phyloP scores from a whole-genome alignment of 768 basidiomycete species.

The Scleroderma bovista region DNA sequence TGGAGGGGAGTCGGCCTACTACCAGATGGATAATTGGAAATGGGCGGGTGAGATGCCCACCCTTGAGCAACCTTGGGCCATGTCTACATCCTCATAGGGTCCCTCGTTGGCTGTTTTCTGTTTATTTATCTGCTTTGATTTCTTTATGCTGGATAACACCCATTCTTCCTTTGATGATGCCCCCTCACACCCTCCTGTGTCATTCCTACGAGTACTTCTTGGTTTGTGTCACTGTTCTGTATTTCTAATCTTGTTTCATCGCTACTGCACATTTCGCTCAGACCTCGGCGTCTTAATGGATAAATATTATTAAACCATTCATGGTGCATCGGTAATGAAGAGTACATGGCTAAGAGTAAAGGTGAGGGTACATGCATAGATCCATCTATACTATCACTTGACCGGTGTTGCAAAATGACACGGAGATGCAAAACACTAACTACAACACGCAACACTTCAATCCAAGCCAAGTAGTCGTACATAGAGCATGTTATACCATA shows the following conservation, averaged over 20 bases:
- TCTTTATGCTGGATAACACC: constrained; percentile 39
- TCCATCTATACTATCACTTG: no score
- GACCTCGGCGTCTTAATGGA: constrained; percentile 29
- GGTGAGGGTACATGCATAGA: no score
- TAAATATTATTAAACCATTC: constrained; percentile 13
- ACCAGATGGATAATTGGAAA: constrained; percentile 54
- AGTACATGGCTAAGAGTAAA: not conserved
- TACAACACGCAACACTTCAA: no score
- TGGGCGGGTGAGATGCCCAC: constrained; percentile 66
- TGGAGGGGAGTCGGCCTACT: constrained; percentile 70
- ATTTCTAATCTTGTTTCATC: constrained; percentile 57
- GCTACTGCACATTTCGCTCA: constrained; percentile 48
- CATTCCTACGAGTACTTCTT: constrained; percentile 35
- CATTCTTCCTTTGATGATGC: constrained; percentile 30
- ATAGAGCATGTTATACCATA: no score
- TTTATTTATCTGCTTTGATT: constrained; percentile 38
- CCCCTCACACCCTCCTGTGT: constrained; percentile 28
- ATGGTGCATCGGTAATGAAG: not conserved
- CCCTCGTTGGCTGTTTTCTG: constrained; percentile 27
- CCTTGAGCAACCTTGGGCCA: constrained; percentile 68
- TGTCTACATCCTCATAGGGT: constrained; percentile 39
- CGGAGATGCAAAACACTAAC: no score
- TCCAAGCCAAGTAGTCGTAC: no score
- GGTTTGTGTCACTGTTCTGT: constrained; percentile 43
- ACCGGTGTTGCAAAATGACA: no score